phyloP scores from a whole-genome alignment of 441 rosid genomes.

The Erysimum cheiri region DNA sequence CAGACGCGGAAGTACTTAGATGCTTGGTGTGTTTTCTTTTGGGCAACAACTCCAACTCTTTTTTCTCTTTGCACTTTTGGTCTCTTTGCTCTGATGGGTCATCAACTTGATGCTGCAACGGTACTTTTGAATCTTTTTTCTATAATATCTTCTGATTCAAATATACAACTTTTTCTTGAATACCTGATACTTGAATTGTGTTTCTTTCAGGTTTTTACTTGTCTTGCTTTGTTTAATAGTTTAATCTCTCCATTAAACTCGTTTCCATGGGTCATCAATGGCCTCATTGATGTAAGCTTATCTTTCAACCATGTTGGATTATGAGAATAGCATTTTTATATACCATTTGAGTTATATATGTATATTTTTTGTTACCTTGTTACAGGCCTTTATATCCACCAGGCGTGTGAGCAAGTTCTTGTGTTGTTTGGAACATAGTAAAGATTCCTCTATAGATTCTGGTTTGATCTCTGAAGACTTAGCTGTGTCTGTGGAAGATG shows the following conservation, averaged over 20 bases:
- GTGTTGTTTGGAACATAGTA: conserved; percentile 59
- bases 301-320: conserved; percentile 28
- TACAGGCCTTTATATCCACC: conserved; percentile 85
- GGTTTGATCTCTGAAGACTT: conserved; percentile 50
- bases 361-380: conserved; percentile 31
- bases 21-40: conserved; percentile 99
- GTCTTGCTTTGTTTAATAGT: conserved; percentile 88
- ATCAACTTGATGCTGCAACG: conserved; percentile 96
- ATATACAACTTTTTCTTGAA: not conserved
- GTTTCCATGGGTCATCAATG: conserved; percentile 98
- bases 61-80: conserved; percentile 92
- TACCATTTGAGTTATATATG: conserved; percentile 26
- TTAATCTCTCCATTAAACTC: conserved; percentile 95
- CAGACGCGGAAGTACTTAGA: conserved; percentile 95
- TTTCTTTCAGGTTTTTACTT: conserved; percentile 83
- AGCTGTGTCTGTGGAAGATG: conserved; percentile 62
- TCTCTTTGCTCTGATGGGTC: conserved; percentile 84
- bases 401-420: conserved; percentile 86
- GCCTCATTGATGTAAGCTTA: conserved; percentile 88
- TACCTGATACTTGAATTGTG: not conserved
- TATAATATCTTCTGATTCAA: not conserved
- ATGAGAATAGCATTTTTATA: conserved; percentile 9
- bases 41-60: conserved; percentile 98
- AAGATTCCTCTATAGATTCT: conserved; percentile 46
- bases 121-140: conserved; percentile 46